Percentiles rank a stretch among this genome's conserved stretches.
Evolutionary conservation across 805 yeast species (phyloP).

Genomic region (Candida nitratophila): DNA sequence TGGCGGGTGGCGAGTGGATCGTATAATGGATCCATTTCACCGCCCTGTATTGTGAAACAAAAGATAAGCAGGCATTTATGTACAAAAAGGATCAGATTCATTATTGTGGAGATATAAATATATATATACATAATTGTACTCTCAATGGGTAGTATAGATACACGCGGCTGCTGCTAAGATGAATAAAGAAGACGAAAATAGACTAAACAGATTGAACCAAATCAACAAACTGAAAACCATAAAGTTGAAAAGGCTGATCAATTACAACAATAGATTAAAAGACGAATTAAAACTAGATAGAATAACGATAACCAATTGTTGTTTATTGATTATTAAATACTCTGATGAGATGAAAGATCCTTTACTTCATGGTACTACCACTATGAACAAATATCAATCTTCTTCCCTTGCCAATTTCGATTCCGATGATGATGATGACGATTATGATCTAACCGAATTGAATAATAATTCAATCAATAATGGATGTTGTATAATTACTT

Average conservation of each 20-base stretch:
- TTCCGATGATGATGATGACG: neutral
- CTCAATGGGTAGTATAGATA: too few species aligned
- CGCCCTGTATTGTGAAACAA: too few species aligned
- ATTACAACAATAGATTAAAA: constrained; percentile 46
- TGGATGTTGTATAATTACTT: constrained; percentile 23
- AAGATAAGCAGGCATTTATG: too few species aligned
- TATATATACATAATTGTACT: too few species aligned
- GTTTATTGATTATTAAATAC: constrained; percentile 36
- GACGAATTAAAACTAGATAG: constrained; percentile 48
- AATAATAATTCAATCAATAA: neutral
- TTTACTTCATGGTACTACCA: constrained; percentile 12
- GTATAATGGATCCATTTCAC: too few species aligned
- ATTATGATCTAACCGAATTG: too few species aligned
- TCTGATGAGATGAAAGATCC: constrained; percentile 39
- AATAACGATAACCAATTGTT: constrained; percentile 58
- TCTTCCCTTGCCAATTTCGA: too few species aligned
- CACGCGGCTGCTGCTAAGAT: too few species aligned
- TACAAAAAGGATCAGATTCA: too few species aligned
- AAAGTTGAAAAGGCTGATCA: constrained; percentile 54
- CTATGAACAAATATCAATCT: too few species aligned
- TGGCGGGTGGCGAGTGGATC: too few species aligned
- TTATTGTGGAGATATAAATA: too few species aligned
- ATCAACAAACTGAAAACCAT: constrained; percentile 37
- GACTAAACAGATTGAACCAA: constrained; percentile 19
- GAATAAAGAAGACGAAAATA: neutral